Evolutionary conservation across 2,329 filamentous ascomycete genomes (phyloP).

Genomic region (Trichophaea hybrida): DNA sequence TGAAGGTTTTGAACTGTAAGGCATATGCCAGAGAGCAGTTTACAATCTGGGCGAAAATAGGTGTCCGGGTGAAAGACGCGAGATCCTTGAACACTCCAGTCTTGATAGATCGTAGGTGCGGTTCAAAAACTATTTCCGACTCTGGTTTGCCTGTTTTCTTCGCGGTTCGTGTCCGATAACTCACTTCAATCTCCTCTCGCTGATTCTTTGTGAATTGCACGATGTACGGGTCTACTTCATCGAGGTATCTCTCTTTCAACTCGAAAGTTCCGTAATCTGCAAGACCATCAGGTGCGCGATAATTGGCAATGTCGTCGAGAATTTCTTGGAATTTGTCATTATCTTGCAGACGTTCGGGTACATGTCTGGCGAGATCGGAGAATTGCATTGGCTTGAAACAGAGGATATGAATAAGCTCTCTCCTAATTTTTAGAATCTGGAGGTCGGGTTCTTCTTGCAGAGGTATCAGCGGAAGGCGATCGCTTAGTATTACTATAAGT

Average conservation of each 20-base stretch:
- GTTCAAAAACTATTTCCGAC: slow-evolving; percentile 82
- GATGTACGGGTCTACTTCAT: slow-evolving; percentile 87
- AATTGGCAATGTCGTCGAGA: slow-evolving; percentile 74
- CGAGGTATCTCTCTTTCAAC: slow-evolving; percentile 69
- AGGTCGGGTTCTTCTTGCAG: slow-evolving; percentile 50
- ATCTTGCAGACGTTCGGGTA: slow-evolving; percentile 81
- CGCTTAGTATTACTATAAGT: slow-evolving; percentile 77
- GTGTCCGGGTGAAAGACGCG: slow-evolving; percentile 64
- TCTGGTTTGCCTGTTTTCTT: slow-evolving; percentile 69
- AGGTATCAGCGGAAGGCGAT: slow-evolving; percentile 65
- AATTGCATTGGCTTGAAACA: slow-evolving; percentile 95
- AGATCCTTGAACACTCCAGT: slow-evolving; percentile 65
- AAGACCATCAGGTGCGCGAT: slow-evolving; percentile 77
- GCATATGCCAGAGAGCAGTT: slow-evolving; percentile 79
- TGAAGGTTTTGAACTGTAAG: slow-evolving; percentile 51
- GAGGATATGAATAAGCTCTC: slow-evolving; percentile 82
- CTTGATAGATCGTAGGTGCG: slow-evolving; percentile 60
- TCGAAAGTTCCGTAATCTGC: slow-evolving; percentile 91
- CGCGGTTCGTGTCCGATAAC: slow-evolving; percentile 74
- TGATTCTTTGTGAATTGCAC: slow-evolving; percentile 96
- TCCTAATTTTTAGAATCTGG: slow-evolving; percentile 57
- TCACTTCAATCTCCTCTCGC: slow-evolving; percentile 81
- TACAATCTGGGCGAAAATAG: slow-evolving; percentile 77
- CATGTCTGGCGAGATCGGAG: slow-evolving; percentile 71
- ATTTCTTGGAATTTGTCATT: slow-evolving; percentile 76